phyloP scores from a whole-genome alignment of 1,284 basidiomycete species.

The Leccinum griseonigrum region DNA sequence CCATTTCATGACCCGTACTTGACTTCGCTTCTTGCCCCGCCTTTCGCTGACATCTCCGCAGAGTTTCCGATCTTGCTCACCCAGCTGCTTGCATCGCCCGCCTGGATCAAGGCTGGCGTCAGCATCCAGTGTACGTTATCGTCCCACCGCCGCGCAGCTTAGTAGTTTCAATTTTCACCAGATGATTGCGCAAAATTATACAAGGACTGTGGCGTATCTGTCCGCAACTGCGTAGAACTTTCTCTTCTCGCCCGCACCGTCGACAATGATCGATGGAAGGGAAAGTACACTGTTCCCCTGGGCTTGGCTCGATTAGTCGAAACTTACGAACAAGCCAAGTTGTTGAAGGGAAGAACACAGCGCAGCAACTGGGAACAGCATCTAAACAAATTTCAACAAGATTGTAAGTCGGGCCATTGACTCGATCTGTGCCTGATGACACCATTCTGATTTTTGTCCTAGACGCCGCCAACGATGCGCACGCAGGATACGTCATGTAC shows the following conservation, averaged over 20 bases:
- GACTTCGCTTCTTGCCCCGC: neutral
- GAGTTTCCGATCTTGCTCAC: slow-evolving; percentile 55
- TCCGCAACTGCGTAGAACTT: slow-evolving; percentile 63
- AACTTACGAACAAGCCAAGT: slow-evolving; percentile 47
- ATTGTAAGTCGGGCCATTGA: slow-evolving; percentile 46
- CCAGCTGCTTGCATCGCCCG: slow-evolving; percentile 48
- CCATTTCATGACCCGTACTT: slow-evolving; percentile 54
- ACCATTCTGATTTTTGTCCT: slow-evolving; percentile 3
- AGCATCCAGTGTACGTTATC: slow-evolving; percentile 57
- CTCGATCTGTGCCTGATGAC: neutral
- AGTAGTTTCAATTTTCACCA: slow-evolving; percentile 25
- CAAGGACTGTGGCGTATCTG: slow-evolving; percentile 48
- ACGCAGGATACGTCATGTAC: slow-evolving; percentile 55
- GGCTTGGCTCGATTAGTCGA: slow-evolving; percentile 62
- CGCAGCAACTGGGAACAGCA: slow-evolving; percentile 65
- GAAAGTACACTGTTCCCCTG: slow-evolving; percentile 52
- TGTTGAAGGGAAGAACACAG: slow-evolving; percentile 58
- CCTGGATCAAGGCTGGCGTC: slow-evolving; percentile 63
- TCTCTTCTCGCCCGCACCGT: slow-evolving; percentile 63
- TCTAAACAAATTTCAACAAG: slow-evolving; percentile 46
- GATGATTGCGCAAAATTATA: slow-evolving; percentile 66
- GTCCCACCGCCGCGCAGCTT: neutral
- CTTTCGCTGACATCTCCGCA: slow-evolving; percentile 25
- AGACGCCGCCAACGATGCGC: slow-evolving; percentile 76
- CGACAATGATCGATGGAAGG: slow-evolving; percentile 68